Conservation (phyloP, 805 yeast genomes). For the Teunomyces cretensis region DNA sequence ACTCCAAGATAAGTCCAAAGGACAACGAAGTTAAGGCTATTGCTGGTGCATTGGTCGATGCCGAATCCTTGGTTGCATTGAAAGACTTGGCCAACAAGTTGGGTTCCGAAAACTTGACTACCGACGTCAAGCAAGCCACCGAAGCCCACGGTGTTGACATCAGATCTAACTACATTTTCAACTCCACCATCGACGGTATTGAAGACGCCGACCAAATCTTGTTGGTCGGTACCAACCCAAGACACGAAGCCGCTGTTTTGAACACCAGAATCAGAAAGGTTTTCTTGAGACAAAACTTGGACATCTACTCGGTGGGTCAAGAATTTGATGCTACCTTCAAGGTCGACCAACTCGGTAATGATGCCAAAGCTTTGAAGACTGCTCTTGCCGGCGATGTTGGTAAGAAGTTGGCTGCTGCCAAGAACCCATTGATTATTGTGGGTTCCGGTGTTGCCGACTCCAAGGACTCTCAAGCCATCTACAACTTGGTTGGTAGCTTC, state of each 20-base stretch:
- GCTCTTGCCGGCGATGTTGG: constrained; percentile 73
- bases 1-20: constrained; percentile 52
- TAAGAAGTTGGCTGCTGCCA: constrained; percentile 60
- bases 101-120: constrained; percentile 77
- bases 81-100: constrained; percentile 75
- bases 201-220: constrained; percentile 82
- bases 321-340: constrained; percentile 75
- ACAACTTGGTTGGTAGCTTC: constrained; percentile 59
- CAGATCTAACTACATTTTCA: constrained; percentile 77
- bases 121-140: constrained; percentile 62
- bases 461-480: constrained; percentile 61
- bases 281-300: constrained; percentile 69
- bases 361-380: constrained; percentile 51
- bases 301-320: constrained; percentile 73
- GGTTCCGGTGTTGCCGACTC: constrained; percentile 79
- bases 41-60: constrained; percentile 80
- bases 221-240: constrained; percentile 82
- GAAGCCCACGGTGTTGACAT: constrained; percentile 67
- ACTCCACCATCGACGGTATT: constrained; percentile 74
- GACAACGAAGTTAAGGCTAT: constrained; percentile 77
- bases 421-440: constrained; percentile 73
- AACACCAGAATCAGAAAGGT: constrained; percentile 80
- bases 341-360: constrained; percentile 60
- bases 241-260: constrained; percentile 87
- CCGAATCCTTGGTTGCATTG: constrained; percentile 77